Evolutionary conservation across 441 rosid species (phyloP), one percentile per base, ranked within the genome.

Genomic region (Mallotus repandus): DNA sequence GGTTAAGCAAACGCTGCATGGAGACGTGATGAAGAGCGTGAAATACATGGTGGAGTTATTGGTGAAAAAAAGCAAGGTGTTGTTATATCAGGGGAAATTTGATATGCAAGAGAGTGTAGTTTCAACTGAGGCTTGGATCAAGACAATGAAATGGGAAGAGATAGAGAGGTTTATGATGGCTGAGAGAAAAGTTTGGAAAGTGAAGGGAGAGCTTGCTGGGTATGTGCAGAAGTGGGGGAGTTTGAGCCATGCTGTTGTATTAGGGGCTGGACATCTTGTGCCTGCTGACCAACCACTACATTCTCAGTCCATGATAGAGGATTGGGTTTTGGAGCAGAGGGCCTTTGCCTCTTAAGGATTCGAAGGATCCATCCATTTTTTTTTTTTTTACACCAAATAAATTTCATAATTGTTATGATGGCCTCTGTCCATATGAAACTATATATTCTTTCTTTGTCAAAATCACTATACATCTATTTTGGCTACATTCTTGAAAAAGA

Each of bases 11-110:
- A 81, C 69, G 12, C 53, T 94, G 63, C 70, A 71, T 0, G 90
- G 5, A 3, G 99, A 92, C 66, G 88, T 88, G 70, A 89, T 89
- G 97, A 91, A 92, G 90, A 92, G 98, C 43, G 94, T 81, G 1
- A 89, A 89, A 79, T 75, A 69, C 71, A 91, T 82, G 97, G 96
- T 92, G 72, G 98, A 94, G 65, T 88, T 78, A 67, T 76, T 85
- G 58, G 77, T 89, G 72, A 81, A 73, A 81, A 87, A 78, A 13
- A 86, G 78, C 43, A 84, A 76, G 68, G 96, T 94, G 35, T 60
- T 92, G 85, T 54, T 92, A 72, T 94, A 89, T 59, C 94, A 94
- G 71, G 98, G 98, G 15, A 79, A 74, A 65, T 63, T 65, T 58
- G 98, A 92, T 71, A 63, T 94, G 61, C 81, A 89, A 79, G 97